Evolutionary conservation across 202 grass and related monocot genomes (phyloP).

Genomic region (Sporobolus alterniflorus): DNA sequence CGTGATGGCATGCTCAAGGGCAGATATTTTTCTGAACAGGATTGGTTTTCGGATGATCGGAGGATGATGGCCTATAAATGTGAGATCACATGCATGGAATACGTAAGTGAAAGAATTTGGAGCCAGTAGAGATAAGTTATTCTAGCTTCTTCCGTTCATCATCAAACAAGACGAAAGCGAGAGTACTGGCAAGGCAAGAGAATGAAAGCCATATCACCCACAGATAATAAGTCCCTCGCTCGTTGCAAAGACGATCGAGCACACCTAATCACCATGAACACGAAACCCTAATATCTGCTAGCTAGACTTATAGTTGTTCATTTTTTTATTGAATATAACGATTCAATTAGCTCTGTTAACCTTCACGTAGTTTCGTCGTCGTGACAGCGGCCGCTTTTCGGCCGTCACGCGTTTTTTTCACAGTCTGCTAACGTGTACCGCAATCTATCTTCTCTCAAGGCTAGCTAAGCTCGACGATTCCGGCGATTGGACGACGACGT

Average conservation of each 20-base stretch:
- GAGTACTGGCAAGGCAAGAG: neutral
- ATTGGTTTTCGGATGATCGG: neutral
- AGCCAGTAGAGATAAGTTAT: neutral
- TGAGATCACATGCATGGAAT: neutral
- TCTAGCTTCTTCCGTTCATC: neutral
- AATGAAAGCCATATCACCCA: neutral
- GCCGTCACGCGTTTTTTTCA: slow-evolving; percentile 21
- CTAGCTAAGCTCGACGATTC: neutral
- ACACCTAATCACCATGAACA: slow-evolving; percentile 5
- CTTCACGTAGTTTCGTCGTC: neutral
- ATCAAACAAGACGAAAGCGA: neutral
- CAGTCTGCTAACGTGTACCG: slow-evolving; percentile 15
- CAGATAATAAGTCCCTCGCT: no score
- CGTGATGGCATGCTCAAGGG: neutral
- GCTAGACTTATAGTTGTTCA: no score
- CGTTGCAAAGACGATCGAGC: no score
- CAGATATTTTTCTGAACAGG: neutral
- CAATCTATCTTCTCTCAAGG: neutral
- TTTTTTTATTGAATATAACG: no score
- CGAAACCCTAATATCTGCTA: neutral
- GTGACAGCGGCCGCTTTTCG: slow-evolving; percentile 12
- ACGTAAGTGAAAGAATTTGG: slow-evolving; percentile 21
- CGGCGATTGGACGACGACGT: neutral
- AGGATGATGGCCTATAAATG: neutral
- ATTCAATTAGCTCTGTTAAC: neutral